A percentile compares a stretch with the other conserved stretches of the same genome.
These are phyloP conservation scores for Acacia crassicarpa DNA, from an alignment of 306 rosid species.

Conservation along the genomic window DNA sequence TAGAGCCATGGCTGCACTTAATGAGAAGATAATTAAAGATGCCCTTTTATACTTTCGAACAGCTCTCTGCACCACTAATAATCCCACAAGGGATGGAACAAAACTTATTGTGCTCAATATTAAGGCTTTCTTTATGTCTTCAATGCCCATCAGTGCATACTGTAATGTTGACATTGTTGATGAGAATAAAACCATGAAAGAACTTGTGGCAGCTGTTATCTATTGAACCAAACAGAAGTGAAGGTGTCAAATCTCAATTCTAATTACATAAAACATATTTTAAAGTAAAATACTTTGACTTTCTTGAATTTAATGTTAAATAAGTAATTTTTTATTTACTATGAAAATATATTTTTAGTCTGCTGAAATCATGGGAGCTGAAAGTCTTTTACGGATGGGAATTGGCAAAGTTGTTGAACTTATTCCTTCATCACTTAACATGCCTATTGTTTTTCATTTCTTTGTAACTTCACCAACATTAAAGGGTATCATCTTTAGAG, in stretches of 20 bases:
- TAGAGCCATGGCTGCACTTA: slow-evolving; percentile 67
- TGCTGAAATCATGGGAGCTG: neutral
- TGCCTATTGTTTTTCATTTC: neutral
- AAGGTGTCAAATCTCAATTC: neutral
- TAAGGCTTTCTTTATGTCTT: slow-evolving; percentile 51
- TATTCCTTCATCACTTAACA: neutral
- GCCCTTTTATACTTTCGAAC: slow-evolving; percentile 67
- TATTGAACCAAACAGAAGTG: slow-evolving; percentile 15
- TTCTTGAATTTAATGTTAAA: neutral
- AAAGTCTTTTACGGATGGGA: neutral
- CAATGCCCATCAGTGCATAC: slow-evolving; percentile 73
- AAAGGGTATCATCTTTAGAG: neutral
- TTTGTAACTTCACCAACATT: neutral
- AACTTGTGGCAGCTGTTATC: slow-evolving; percentile 89
- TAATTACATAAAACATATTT: neutral
- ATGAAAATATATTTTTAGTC: neutral
- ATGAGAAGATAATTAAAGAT: slow-evolving; percentile 75
- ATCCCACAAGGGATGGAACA: slow-evolving; percentile 68
- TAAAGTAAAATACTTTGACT: neutral
- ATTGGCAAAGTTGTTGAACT: neutral
- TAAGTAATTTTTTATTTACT: neutral
- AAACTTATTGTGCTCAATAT: slow-evolving; percentile 60
- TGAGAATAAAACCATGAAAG: slow-evolving; percentile 94
- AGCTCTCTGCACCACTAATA: slow-evolving; percentile 62
- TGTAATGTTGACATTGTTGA: slow-evolving; percentile 84